A percentile compares a stretch with the other conserved stretches of the same genome.
Evolutionary conservation across 2,329 filamentous ascomycete species (phyloP).

Genomic region (Verticillium klebahnii): DNA sequence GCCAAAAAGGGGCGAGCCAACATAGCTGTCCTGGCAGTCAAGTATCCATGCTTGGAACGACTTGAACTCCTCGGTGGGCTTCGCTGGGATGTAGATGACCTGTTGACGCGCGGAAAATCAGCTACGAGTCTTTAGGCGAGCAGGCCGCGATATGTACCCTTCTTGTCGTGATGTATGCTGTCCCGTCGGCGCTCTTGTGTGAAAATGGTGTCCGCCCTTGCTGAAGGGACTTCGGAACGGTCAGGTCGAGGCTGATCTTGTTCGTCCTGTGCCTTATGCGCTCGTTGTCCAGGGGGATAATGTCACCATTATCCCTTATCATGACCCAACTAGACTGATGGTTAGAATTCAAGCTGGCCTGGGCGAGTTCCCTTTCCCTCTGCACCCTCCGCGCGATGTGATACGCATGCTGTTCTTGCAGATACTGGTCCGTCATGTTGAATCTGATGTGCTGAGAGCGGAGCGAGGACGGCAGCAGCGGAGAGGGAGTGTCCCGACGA

Average conservation of each 20-base stretch:
- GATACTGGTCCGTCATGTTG: slow-evolving; percentile 36
- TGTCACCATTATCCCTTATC: slow-evolving; percentile 68
- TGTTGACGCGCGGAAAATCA: slow-evolving; percentile 28
- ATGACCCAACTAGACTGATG: slow-evolving; percentile 76
- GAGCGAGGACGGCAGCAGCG: slow-evolving; percentile 4
- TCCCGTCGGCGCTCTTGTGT: slow-evolving; percentile 69
- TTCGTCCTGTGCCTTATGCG: slow-evolving; percentile 75
- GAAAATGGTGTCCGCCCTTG: slow-evolving; percentile 60
- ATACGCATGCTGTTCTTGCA: slow-evolving; percentile 39
- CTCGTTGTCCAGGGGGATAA: slow-evolving; percentile 82
- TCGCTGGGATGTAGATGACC: slow-evolving; percentile 82
- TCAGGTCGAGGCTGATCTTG: slow-evolving; percentile 71
- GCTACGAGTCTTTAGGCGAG: not conserved
- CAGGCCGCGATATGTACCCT: slow-evolving; percentile 52
- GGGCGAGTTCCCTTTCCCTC: slow-evolving; percentile 18
- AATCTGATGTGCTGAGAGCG: slow-evolving; percentile 8
- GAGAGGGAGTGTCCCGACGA: not conserved
- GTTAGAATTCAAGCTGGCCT: slow-evolving; percentile 41
- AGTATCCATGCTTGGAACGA: slow-evolving; percentile 88
- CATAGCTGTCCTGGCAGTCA: slow-evolving; percentile 80
- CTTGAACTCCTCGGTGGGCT: slow-evolving; percentile 65
- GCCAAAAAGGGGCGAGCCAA: slow-evolving; percentile 86
- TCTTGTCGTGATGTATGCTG: slow-evolving; percentile 79
- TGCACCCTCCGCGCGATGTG: slow-evolving; percentile 33
- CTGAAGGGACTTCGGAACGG: slow-evolving; percentile 60